phyloP scores from a whole-genome alignment of 2,329 filamentous ascomycete species.

The Talaromyces sp. region DNA sequence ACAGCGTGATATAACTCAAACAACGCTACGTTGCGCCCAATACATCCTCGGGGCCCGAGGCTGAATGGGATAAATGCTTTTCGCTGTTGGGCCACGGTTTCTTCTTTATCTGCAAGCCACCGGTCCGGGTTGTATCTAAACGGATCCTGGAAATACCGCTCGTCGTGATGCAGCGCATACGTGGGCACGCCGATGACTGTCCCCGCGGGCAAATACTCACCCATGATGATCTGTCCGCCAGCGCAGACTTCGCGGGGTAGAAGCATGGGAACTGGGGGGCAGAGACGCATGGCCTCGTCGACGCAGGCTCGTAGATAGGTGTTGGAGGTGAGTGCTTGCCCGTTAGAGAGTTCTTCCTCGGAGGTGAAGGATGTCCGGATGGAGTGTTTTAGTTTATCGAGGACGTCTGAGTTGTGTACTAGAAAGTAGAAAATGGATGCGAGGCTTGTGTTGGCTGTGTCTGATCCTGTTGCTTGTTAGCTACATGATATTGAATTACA shows the following conservation, averaged over 20 bases:
- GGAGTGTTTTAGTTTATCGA: not conserved
- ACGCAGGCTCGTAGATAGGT: not conserved
- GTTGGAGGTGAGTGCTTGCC: not conserved
- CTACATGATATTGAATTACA: not conserved
- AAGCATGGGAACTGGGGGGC: not conserved
- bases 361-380: not conserved
- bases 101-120: not conserved
- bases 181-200: not conserved
- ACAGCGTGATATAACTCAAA: not conserved
- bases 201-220: not conserved
- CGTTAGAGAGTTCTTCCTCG: not conserved
- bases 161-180: not conserved
- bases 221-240: not conserved
- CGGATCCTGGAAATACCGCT: not conserved
- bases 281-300: not conserved
- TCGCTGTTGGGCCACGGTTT: not conserved
- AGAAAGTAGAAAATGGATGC: not conserved
- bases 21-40: not conserved
- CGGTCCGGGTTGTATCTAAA: not conserved
- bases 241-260: not conserved
- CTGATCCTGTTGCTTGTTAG: not conserved
- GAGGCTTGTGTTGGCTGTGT: not conserved
- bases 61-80: not conserved
- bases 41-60: not conserved
- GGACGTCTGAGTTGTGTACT: not conserved